Conservation (phyloP, 2,329 filamentous ascomycete species). For the Cytospora paraplurivora region DNA sequence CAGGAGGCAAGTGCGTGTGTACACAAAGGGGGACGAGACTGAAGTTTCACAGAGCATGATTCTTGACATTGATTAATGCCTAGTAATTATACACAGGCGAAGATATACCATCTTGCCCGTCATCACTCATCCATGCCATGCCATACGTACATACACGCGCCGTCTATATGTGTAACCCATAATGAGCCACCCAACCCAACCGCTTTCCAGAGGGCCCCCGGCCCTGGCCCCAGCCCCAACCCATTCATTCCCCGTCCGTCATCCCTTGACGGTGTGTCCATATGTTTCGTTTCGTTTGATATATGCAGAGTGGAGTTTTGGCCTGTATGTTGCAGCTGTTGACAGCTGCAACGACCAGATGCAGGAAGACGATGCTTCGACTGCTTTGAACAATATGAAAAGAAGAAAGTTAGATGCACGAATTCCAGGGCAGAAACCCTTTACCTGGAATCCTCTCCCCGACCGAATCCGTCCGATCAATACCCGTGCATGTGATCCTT, state of each 20-base stretch:
- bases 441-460: background rate
- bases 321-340: constrained; percentile 41
- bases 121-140: constrained; percentile 9
- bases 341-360: constrained; percentile 11
- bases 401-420: background rate
- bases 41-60: background rate
- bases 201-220: background rate
- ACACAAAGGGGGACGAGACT: background rate
- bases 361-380: constrained; percentile 25
- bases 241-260: constrained; percentile 7
- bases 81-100: constrained; percentile 3
- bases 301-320: constrained; percentile 54
- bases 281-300: constrained; percentile 32
- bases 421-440: background rate
- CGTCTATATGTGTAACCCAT: constrained; percentile 7
- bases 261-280: constrained; percentile 20
- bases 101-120: background rate
- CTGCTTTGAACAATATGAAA: constrained; percentile 31
- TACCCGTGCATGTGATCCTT: background rate
- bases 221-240: constrained; percentile 1
- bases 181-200: constrained; percentile 16
- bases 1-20: background rate
- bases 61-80: background rate
- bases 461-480: background rate
- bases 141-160: background rate